Evolutionary conservation across 2,329 filamentous ascomycete species (phyloP), one percentile per base, ranked within the genome.

Genomic region (Colletotrichum godetiae): DNA sequence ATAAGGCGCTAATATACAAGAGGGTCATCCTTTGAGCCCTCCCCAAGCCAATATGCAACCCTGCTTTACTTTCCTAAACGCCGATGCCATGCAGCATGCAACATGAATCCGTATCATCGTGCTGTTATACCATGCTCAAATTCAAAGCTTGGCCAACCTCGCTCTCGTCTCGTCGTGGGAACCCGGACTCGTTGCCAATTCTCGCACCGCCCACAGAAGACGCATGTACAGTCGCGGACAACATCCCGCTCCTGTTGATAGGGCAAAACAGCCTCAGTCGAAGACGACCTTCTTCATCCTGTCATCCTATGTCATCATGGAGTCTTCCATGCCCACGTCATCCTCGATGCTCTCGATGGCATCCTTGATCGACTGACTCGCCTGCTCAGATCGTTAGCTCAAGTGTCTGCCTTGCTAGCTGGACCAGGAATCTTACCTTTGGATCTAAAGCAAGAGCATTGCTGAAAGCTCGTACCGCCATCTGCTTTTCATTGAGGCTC

Each of bases 361-460:
- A 81, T 98, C 95, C 84, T 98, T 99, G 83, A 99, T 98, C 82
- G 95, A 93, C 75, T 94, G 93, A 76, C 94, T 95, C 78, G 96
- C 95, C 95, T 98, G 76, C 15, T 67, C 7, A 29, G 31, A 65
- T 31, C n/a, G 15, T 74, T 58, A 70, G 74, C 77, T 57, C 35
- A 31, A 52, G 31, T 49, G 49, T 67, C 37, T 29, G 46, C 24
- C 13, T 46, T 11, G 33, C 49, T 56, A 8, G 2, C 29, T 24
- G 24, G 37, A 42, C 1, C 15, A 15, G n/a, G 81, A 22, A 13
- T n/a, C 88, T 80, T 87, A 97, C 96, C 92, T 98, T 98, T 35
- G 96, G 97, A 86, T 99, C 97, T 79, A 99, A 86, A 82, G 98
- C 98, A 79, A 98, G 86, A 22, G 97, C 97, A 81, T 95, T 96